Conservation (phyloP, 495 filamentous ascomycete species). For the Trichoderma asperelloides region DNA sequence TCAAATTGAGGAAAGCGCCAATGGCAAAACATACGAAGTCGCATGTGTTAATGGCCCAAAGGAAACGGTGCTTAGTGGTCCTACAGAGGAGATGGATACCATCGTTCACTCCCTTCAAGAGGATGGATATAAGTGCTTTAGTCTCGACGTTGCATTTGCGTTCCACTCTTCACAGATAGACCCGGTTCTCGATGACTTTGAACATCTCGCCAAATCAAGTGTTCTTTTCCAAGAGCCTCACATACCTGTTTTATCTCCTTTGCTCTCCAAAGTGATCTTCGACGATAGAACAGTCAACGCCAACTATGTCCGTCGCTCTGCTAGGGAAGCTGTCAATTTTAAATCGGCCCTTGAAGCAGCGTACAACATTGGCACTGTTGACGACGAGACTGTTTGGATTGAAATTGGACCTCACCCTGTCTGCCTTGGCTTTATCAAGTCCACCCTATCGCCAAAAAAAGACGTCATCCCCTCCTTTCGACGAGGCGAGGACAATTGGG, state of each 20-base stretch:
- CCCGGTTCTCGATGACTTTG: constrained; percentile 61
- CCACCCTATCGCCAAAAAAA: too few species aligned
- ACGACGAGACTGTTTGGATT: constrained; percentile 50
- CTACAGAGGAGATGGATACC: constrained; percentile 39
- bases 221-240: constrained; percentile 51
- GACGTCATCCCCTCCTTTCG: too few species aligned
- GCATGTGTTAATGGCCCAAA: constrained; percentile 54
- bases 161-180: constrained; percentile 79
- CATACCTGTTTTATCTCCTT: constrained; percentile 64
- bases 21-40: constrained; percentile 25
- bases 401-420: constrained; percentile 67
- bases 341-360: constrained; percentile 52
- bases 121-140: constrained; percentile 52
- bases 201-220: constrained; percentile 42
- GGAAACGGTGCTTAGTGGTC: constrained; percentile 55
- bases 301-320: constrained; percentile 56
- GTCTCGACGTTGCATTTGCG: constrained; percentile 64
- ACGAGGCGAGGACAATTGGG: too few species aligned
- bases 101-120: constrained; percentile 52
- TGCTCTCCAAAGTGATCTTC: constrained; percentile 53
- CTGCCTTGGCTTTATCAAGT: too few species aligned
- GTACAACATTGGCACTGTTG: constrained; percentile 36
- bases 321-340: constrained; percentile 68
- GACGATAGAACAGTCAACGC: constrained; percentile 41
- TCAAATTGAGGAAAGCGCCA: too few species aligned